A percentile compares a stretch with the other conserved stretches of the same genome.
These are phyloP conservation scores for Jackrogersella minutella DNA, from an alignment of 495 filamentous ascomycete genomes.

Conservation along the genomic window DNA sequence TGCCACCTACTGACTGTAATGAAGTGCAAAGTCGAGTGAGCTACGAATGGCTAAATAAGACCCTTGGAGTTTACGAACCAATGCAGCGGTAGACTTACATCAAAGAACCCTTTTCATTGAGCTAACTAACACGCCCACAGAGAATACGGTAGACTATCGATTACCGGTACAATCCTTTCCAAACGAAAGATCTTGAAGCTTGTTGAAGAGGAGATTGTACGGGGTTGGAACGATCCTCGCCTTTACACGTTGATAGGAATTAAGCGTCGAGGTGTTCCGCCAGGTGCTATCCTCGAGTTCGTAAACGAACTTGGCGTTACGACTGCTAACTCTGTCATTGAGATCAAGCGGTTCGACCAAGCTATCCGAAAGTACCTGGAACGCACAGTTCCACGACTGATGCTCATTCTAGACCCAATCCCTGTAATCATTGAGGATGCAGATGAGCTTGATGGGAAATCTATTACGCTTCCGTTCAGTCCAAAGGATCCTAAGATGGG, in stretches of 20 bases:
- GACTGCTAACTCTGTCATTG: constrained; percentile 74
- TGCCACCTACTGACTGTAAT: constrained; percentile 1
- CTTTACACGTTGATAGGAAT: constrained; percentile 90
- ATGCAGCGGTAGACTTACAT: constrained; percentile 68
- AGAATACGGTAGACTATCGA: constrained; percentile 77
- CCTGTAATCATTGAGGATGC: constrained; percentile 81
- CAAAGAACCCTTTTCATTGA: not conserved
- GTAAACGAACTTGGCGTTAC: constrained; percentile 90
- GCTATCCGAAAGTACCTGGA: constrained; percentile 84
- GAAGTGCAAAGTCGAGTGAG: constrained; percentile 62
- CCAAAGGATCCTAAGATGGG: constrained; percentile 74
- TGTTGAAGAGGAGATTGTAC: constrained; percentile 74
- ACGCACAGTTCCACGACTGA: constrained; percentile 81
- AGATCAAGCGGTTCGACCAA: constrained; percentile 78
- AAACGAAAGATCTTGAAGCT: constrained; percentile 84
- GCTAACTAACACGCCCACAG: constrained; percentile 12
- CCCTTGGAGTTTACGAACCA: constrained; percentile 78
- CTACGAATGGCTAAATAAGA: constrained; percentile 85
- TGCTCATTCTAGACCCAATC: constrained; percentile 85
- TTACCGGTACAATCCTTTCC: constrained; percentile 81
- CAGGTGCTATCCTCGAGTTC: constrained; percentile 85
- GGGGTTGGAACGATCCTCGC: constrained; percentile 88
- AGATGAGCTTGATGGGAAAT: constrained; percentile 65
- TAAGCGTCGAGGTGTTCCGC: constrained; percentile 82
- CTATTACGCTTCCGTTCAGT: constrained; percentile 73